Base-by-base conservation (phyloP, 129 eudicot genomes). In the Saposhnikovia divaricata region DNA sequence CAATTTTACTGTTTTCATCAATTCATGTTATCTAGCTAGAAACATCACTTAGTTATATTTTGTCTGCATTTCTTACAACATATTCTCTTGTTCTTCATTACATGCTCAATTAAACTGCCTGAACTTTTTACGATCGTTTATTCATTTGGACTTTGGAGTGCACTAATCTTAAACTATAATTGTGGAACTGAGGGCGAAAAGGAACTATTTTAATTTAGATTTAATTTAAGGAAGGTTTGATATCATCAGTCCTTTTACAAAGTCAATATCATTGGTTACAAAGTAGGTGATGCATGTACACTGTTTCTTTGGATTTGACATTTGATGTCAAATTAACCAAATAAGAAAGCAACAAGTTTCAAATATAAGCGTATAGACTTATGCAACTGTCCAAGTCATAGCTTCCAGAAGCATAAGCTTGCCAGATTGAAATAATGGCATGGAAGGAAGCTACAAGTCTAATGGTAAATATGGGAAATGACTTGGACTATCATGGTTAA, bases 211-310 rank as follows among this genome's bases (percentile, higher is more conserved):
- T 31, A 34, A 34, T 34, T 1, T 34, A 34, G 37, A 34, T 1
- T 34, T 34, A 34, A 34, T 34, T 34, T 34, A 34, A 34, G 43
- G 42, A 61, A 19, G 25, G 25, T 3, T 18, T 53, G 25, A 53
- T 21, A 10, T 21, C n/a, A 19, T 18, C 0, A 55, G 66, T n/a
- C 1, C 10, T 66, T 6, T 19, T 5, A 3, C 73, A 71, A 82
- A 78, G 81, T 77, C 81, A 82, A 82, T 73, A 57, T 37, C 7
- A 72, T 77, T 44, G 72, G 85, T 82, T 78, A 55, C 25, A 38
- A 66, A 82, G 78, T 82, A 82, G 85, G 85, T 82, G 76, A 38
- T 81, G 73, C 76, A 9, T 34, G 47, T 23, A 43, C n/a, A 72
- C 10, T 77, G 44, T 74, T 51, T 16, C 72, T 37, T 65, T 27